Percentiles rank a stretch among this genome's conserved stretches.
Conservation (phyloP, 768 basidiomycete genomes). For the Rhodocollybia butyracea region DNA sequence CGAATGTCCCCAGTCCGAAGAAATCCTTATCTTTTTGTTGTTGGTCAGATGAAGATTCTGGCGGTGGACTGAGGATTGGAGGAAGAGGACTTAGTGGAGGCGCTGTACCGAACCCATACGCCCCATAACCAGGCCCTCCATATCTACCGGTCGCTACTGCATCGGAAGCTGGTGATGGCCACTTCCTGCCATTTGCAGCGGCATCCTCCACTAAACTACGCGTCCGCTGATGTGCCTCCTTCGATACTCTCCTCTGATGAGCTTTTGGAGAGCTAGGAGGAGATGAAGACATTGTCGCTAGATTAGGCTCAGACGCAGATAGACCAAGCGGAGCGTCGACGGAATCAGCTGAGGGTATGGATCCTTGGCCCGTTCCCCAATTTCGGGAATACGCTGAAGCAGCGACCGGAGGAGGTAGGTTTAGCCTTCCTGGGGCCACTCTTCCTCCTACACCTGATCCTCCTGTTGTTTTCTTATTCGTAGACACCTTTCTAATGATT, state of each 20-base stretch:
- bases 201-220: conserved; percentile 55
- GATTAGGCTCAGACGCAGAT: neutral
- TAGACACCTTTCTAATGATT: conserved; percentile 3
- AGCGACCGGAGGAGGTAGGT: neutral
- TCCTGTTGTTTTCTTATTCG: neutral
- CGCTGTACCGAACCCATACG: neutral
- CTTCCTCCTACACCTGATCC: conserved; percentile 1
- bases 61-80: conserved; percentile 4
- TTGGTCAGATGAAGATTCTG: neutral
- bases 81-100: conserved; percentile 7
- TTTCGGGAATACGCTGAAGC: neutral
- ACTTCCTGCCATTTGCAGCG: conserved; percentile 41
- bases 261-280: conserved; percentile 14
- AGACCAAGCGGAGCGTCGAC: neutral
- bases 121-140: neutral
- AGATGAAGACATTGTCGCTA: conserved; percentile 9
- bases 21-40: neutral
- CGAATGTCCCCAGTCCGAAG: neutral
- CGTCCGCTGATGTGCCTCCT: conserved; percentile 51
- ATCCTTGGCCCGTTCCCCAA: neutral
- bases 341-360: neutral
- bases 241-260: conserved; percentile 24
- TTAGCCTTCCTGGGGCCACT: neutral
- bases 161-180: conserved; percentile 27
- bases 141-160: neutral